A percentile compares a stretch with the other conserved stretches of the same genome.
Evolutionary conservation across 306 rosid species (phyloP).

Genomic region (Casuarina equisetifolia): DNA sequence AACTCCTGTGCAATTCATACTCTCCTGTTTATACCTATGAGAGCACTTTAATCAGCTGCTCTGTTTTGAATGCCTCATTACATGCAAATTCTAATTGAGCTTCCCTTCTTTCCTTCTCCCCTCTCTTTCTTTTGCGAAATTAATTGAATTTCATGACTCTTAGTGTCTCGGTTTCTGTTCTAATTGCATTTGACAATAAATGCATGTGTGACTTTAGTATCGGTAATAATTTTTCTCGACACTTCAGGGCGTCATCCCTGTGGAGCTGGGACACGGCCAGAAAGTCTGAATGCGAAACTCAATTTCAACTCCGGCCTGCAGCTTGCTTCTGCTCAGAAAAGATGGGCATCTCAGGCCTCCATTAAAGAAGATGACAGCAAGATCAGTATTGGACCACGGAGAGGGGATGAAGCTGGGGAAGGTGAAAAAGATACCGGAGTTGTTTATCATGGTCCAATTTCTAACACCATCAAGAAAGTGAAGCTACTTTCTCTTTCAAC

Average conservation of each 20-base stretch:
- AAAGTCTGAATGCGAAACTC: conserved; percentile 23
- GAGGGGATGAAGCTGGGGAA: conserved; percentile 41
- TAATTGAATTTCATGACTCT: not conserved
- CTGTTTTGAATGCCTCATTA: not conserved
- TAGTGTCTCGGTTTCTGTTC: not conserved
- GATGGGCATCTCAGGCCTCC: conserved; percentile 71
- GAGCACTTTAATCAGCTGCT: not conserved
- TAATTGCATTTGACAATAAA: not conserved
- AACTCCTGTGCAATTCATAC: not conserved
- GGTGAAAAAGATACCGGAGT: conserved; percentile 61
- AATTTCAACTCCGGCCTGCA: conserved; percentile 27
- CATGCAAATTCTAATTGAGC: not conserved
- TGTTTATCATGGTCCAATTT: conserved; percentile 76
- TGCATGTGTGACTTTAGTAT: not conserved
- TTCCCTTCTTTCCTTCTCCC: not conserved
- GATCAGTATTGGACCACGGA: conserved; percentile 85
- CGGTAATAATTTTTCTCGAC: not conserved
- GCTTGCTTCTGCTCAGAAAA: conserved; percentile 42
- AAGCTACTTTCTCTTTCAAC: conserved; percentile 93
- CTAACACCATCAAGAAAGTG: conserved; percentile 78
- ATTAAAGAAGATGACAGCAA: conserved; percentile 56
- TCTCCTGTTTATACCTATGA: not conserved
- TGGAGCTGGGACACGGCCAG: conserved; percentile 39
- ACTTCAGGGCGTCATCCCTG: conserved; percentile 53
- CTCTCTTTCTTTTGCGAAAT: not conserved